Evolutionary conservation across 163 green algal genomes (phyloP), one percentile per base, ranked within the genome.

Genomic region (Trebouxia gelatinosa): DNA sequence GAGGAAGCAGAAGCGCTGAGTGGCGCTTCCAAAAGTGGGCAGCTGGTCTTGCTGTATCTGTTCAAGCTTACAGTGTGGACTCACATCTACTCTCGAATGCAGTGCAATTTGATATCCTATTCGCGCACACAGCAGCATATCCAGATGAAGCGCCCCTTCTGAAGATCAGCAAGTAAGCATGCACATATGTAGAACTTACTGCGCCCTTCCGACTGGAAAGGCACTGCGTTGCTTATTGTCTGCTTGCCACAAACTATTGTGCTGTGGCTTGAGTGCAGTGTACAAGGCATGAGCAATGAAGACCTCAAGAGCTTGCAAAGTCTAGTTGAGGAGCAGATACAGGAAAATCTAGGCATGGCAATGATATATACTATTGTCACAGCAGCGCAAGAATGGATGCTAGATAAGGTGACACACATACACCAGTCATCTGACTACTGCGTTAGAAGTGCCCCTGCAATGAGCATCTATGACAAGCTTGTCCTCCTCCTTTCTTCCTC

Each of bases 321-420:
- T 0, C 28, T 87, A 37, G 48, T 97, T 51, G 70, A 89, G 6
- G 78, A 89, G 62, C 78, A 90, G 37, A 87, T 95, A 2, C 54
- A 94, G 50, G 87, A 91, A 3, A 96, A 94, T 79, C 46, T 97
- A 62, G 94, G 94, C 58, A 98, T 97, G 93, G 82, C 94, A 43
- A 98, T 98, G 93, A 89, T 98, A 48, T 98, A 95, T 80, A 92
- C 87, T 0, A 79, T 98, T 4, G 88, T 95, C 1, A 87, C 76
- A 38, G 83, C 85, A 58, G 87, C 90, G 37, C 95, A 98, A 87
- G 94, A 98, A 70, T 98, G 94, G 94, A 78, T 98, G 6, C 71
- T 61, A 65, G 81, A 87, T 21, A 75, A 83, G 80, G 85, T 84
- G 51, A 61, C n/a, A n/a, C n/a, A n/a, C n/a, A n/a, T n/a, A n/a